Evolutionary conservation across 805 yeast species (phyloP).

Genomic region (Lipomyces lipofer): DNA sequence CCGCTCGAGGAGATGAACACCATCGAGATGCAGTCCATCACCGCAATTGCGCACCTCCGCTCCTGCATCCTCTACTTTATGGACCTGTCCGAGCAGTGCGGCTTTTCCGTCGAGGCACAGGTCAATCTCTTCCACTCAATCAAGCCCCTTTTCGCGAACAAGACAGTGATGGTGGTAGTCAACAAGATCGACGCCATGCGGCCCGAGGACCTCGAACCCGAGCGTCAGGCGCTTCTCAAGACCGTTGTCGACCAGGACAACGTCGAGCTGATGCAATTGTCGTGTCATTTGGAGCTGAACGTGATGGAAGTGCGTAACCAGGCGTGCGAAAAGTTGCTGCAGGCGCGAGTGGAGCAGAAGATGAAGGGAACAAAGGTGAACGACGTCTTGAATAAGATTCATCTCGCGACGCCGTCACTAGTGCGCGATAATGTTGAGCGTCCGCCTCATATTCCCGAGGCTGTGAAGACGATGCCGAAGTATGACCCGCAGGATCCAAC

Average conservation of each 20-base stretch:
- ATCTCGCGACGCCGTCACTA: slow-evolving; percentile 79
- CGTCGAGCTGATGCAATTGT: slow-evolving; percentile 88
- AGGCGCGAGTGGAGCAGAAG: slow-evolving; percentile 95
- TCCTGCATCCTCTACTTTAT: slow-evolving; percentile 95
- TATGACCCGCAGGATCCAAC: slow-evolving; percentile 80
- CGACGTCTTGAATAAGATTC: slow-evolving; percentile 90
- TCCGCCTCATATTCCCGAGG: slow-evolving; percentile 80
- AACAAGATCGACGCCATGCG: slow-evolving; percentile 91
- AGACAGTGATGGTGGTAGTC: slow-evolving; percentile 91
- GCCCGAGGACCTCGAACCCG: slow-evolving; percentile 78
- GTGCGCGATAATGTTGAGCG: slow-evolving; percentile 80
- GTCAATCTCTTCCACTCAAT: slow-evolving; percentile 95
- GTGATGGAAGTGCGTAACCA: slow-evolving; percentile 94
- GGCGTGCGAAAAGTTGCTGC: slow-evolving; percentile 94
- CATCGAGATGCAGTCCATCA: slow-evolving; percentile 98
- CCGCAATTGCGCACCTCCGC: slow-evolving; percentile 97
- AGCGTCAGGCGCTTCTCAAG: slow-evolving; percentile 68
- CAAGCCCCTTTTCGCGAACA: slow-evolving; percentile 95
- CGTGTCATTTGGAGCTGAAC: slow-evolving; percentile 92
- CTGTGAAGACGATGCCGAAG: slow-evolving; percentile 57
- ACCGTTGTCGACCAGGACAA: slow-evolving; percentile 58
- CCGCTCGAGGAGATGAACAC: slow-evolving; percentile 99
- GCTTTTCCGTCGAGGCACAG: slow-evolving; percentile 95
- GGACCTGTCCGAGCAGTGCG: slow-evolving; percentile 99
- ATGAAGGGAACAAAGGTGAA: slow-evolving; percentile 85